These are phyloP conservation scores for Phytophthora sojae DNA, from an alignment of 352 stramenopile genomes.

Conservation along the genomic window DNA sequence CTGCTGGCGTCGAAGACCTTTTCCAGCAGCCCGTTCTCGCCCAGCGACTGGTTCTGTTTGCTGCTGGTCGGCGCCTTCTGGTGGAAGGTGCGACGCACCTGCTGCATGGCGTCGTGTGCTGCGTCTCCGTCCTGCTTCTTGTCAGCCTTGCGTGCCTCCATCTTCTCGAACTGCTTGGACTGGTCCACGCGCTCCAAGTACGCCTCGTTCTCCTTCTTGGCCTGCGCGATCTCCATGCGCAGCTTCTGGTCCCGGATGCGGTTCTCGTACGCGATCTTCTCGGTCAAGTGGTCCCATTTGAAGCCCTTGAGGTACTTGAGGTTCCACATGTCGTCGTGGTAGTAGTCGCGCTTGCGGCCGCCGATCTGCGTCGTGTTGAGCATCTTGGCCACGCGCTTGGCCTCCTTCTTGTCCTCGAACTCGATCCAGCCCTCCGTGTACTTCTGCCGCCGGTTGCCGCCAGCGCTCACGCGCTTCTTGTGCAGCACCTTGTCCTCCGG, in stretches of 20 bases:
- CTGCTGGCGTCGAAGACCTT: constrained; percentile 72
- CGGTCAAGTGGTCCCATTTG: constrained; percentile 98
- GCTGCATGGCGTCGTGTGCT: constrained; percentile 34
- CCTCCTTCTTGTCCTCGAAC: constrained; percentile 97
- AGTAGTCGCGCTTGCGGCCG: constrained; percentile 95
- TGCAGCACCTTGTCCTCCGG: constrained; percentile 95
- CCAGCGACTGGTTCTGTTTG: constrained; percentile 70
- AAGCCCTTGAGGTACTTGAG: constrained; percentile 99
- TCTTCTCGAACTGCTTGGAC: constrained; percentile 87
- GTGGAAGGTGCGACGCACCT: constrained; percentile 79
- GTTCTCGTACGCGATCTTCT: constrained; percentile 96
- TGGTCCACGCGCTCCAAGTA: constrained; percentile 90
- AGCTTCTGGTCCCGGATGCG: constrained; percentile 88
- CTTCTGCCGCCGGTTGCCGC: constrained; percentile 89
- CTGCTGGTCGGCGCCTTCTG: constrained; percentile 78
- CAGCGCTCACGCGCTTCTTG: constrained; percentile 90
- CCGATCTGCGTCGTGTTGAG: constrained; percentile 95
- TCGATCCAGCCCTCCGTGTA: constrained; percentile 99
- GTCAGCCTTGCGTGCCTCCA: constrained; percentile 80
- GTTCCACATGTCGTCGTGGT: constrained; percentile 99
- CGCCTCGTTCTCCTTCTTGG: constrained; percentile 87
- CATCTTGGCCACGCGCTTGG: constrained; percentile 92
- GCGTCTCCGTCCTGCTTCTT: constrained; percentile 24
- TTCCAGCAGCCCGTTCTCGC: constrained; percentile 53
- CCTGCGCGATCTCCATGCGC: constrained; percentile 87